Conservation (phyloP, 2,329 filamentous ascomycete genomes). For the Amylocarpus encephaloides region DNA sequence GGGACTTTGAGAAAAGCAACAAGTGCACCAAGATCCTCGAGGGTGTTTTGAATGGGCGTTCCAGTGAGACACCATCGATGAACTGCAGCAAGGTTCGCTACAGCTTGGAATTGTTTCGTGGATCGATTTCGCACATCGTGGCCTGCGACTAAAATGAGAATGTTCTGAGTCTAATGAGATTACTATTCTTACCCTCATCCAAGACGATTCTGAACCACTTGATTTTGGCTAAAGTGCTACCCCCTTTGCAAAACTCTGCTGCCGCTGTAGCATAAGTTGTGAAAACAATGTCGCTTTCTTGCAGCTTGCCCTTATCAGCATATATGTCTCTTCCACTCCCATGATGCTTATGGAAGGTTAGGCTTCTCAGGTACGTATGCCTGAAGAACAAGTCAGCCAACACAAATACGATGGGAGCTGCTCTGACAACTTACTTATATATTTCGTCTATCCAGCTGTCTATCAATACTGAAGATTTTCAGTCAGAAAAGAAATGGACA, state of each 20-base stretch:
- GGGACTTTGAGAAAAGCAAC: constrained; percentile 20
- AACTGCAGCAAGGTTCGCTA: constrained; percentile 36
- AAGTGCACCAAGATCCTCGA: constrained; percentile 30
- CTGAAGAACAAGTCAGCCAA: constrained; percentile 21
- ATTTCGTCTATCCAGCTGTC: background rate
- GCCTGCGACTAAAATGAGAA: constrained; percentile 30
- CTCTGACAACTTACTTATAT: background rate
- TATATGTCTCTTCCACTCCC: constrained; percentile 29
- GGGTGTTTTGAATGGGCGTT: constrained; percentile 29
- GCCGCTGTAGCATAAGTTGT: constrained; percentile 43
- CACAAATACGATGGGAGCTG: background rate
- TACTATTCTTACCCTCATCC: constrained; percentile 37
- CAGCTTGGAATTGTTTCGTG: constrained; percentile 40
- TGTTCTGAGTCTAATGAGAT: no score
- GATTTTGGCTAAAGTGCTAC: constrained; percentile 31
- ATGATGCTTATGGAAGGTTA: constrained; percentile 32
- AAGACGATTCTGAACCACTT: constrained; percentile 39
- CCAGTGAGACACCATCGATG: constrained; percentile 33
- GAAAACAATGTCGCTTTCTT: constrained; percentile 37
- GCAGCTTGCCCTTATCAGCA: constrained; percentile 21
- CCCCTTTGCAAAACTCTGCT: constrained; percentile 29
- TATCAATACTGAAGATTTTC: background rate
- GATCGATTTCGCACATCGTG: constrained; percentile 43
- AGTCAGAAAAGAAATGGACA: background rate
- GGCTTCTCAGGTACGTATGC: constrained; percentile 25